Evolutionary conservation across 2,329 filamentous ascomycete genomes (phyloP).

Genomic region (Penicillium palitans): DNA sequence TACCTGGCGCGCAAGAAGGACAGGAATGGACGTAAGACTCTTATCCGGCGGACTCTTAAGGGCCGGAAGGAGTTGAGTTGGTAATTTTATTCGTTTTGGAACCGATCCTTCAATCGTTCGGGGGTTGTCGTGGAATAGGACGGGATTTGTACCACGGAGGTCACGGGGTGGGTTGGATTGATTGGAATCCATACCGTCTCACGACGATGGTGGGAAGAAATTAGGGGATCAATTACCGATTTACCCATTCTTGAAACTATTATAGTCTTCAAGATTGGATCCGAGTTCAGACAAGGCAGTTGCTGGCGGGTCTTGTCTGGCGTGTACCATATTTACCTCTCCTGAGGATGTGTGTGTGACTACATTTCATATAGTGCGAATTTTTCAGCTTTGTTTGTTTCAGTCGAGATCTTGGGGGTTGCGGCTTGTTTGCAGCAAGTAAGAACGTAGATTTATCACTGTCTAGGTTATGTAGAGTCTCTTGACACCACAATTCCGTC

Average conservation of each 20-base stretch:
- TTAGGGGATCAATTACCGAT: not conserved
- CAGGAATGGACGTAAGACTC: constrained; percentile 54
- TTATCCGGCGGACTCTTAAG: constrained; percentile 57
- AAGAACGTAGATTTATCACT: constrained; percentile 7
- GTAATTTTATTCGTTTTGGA: constrained; percentile 31
- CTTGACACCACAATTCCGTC: constrained; percentile 6
- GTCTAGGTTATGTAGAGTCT: constrained; percentile 1
- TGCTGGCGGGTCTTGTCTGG: constrained; percentile 15
- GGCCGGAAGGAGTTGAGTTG: constrained; percentile 55
- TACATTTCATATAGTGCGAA: constrained; percentile 14
- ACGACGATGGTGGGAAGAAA: not conserved
- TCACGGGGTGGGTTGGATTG: not conserved
- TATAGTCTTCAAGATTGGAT: not conserved
- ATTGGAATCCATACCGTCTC: constrained; percentile 1
- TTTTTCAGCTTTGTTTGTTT: constrained; percentile 8
- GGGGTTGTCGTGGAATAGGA: not conserved
- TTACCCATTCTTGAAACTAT: not conserved
- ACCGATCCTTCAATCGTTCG: not conserved
- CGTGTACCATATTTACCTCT: constrained; percentile 27
- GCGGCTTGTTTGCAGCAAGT: not conserved
- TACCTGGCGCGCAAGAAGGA: constrained; percentile 57
- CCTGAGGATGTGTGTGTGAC: constrained; percentile 18
- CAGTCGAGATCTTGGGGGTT: not conserved
- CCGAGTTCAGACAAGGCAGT: constrained; percentile 4
- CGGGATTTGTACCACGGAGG: constrained; percentile 1